Base-by-base conservation (phyloP, 495 filamentous ascomycete genomes). In the Xylaria cubensis region DNA sequence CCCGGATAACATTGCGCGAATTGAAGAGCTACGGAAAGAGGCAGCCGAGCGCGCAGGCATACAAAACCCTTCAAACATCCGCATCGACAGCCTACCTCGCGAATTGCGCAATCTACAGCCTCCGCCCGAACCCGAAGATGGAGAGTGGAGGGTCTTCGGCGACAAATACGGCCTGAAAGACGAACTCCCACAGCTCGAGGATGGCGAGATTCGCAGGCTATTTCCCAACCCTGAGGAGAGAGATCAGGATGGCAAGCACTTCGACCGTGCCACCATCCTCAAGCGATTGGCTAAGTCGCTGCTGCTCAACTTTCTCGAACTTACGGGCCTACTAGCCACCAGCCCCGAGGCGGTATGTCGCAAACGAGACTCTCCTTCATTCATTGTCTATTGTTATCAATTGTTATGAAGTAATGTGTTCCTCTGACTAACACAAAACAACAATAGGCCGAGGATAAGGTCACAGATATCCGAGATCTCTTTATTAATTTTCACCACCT, bases 401-500 rank as follows among this genome's bases (percentile, higher is more conserved):
- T 19, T 24, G n/a, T 8, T 39, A 9, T 39, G 21, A 24, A 29
- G 15, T 36, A 36, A n/a, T 36, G 36, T 15, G 8, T 63, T 0
- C 12, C 36, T 59, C 70, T 67, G 29, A 74, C 67, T 72, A 56
- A 75, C 51, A 19, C 17, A 2, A 19, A 61, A 64, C 34, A 51
- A 32, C 10, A 53, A 41, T 42, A 83, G 80, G 85, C 81, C 61
- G 81, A 85, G 26, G 85, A 90, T 21, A 95, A 95, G 76, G 85
- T 94, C 36, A 82, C 88, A 3, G 90, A 97, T 75, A 74, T 99
- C n/a, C 86, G 90, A 74, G 92, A 89, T 32, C 75, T 98, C 4
- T 91, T 95, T 69, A 89, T 94, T 76, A 97, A 98, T 81, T 91
- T 94, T 66, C 93, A 98, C 79, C 92, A 94, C 73, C 86, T 95